Base-by-base conservation (phyloP, 495 filamentous ascomycete species). In the Xylaria longipes region DNA sequence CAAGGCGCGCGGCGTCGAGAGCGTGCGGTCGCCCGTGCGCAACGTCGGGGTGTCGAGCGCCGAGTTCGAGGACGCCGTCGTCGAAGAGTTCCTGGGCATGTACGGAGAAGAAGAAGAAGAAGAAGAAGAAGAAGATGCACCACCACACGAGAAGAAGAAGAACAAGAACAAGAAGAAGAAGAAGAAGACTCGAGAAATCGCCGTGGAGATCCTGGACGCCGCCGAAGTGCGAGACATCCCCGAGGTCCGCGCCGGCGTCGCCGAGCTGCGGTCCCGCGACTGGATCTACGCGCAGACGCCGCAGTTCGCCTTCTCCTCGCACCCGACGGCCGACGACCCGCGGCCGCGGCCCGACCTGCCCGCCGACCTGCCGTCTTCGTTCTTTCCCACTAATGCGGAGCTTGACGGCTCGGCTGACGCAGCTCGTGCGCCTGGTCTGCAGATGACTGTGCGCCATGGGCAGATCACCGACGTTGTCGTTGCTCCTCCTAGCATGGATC, bases 281-380 rank as follows among this genome's bases (percentile, higher is more conserved):
- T 97, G 93, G 93, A 91, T 91, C 73, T 97, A 90, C 78, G 87
- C 85, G 3, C 93, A 97, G 79, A 97, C 94, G 25, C 94, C 94
- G 0, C 89, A 91, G 74, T 97, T 98, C 78, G 91, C 88, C 31
- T 91, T 97, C 58, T 82, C 84, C 64, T 84, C 82, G n/a, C 77
- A 83, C 62, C 79, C 81, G 4, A 87, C 82, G 14, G 83, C 87
- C 52, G 86, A 87, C 0, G 89, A 91, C 73, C 83, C 84, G 20
- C 83, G 88, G 14, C 82, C 83, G 60, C 80, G 88, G 58, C 85
- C 87, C 17, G 74, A 81, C 9, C 67, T 87, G 52, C 85, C 84
- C 5, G 58, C 46, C 15, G 60, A 69, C 45, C 60, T 84, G 9
- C 79, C 80, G 2, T 33, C 74, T 1, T 73, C 73, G 31, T 76